Percentiles rank a stretch among this genome's conserved stretches.
Conservation (phyloP, 257 asterid genomes). For the Thymus mandschuricus region DNA sequence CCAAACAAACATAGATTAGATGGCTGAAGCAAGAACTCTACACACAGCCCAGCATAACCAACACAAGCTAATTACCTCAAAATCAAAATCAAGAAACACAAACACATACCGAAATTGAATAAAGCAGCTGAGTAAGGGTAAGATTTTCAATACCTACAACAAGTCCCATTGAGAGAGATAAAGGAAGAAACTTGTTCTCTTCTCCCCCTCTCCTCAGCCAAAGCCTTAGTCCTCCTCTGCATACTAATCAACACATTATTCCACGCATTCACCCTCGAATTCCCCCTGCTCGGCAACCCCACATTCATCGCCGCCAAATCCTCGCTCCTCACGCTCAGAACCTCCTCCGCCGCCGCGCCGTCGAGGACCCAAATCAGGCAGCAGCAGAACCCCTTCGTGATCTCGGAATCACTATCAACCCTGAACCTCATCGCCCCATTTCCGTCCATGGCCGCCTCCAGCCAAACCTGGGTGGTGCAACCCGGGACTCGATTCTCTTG, state of each 20-base stretch:
- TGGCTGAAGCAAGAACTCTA: neutral
- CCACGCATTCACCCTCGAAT: slow-evolving; percentile 85
- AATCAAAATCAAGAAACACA: neutral
- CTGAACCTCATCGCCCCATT: slow-evolving; percentile 49
- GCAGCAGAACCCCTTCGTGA: slow-evolving; percentile 77
- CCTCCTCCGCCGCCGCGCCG: slow-evolving; percentile 67
- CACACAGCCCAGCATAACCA: neutral
- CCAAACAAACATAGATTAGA: too few species aligned
- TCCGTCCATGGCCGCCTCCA: slow-evolving; percentile 53
- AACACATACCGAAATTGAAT: neutral
- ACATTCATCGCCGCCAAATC: slow-evolving; percentile 75
- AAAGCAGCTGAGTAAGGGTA: neutral
- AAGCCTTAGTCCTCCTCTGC: slow-evolving; percentile 65
- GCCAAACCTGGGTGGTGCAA: slow-evolving; percentile 92
- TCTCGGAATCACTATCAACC: slow-evolving; percentile 81
- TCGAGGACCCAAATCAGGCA: slow-evolving; percentile 79
- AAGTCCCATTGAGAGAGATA: slow-evolving; percentile 36
- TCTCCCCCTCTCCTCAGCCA: slow-evolving; percentile 43
- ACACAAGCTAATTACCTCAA: neutral
- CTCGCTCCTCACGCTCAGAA: slow-evolving; percentile 53
- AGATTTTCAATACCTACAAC: slow-evolving; percentile 33
- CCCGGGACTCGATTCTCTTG: slow-evolving; percentile 72
- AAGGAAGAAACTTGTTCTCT: slow-evolving; percentile 23
- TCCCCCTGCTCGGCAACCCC: slow-evolving; percentile 59
- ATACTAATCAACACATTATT: slow-evolving; percentile 71